phyloP scores from a whole-genome alignment of 2,329 filamentous ascomycete genomes.

The Fusarium coicis region DNA sequence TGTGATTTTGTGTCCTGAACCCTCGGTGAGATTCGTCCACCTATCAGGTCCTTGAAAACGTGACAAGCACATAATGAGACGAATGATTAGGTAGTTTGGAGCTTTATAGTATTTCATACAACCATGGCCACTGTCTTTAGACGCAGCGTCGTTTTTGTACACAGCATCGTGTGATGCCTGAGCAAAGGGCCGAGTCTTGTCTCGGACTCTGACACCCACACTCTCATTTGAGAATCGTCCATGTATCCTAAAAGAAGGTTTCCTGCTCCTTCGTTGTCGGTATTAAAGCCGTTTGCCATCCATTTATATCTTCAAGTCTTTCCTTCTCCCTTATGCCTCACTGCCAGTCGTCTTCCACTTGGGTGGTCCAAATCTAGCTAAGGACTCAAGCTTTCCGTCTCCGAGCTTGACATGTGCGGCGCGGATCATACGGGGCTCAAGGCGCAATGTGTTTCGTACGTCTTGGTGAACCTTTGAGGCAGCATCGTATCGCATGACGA shows the following conservation, averaged over 20 bases:
- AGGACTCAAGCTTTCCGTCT: conserved; percentile 64
- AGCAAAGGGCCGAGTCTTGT: conserved; percentile 8
- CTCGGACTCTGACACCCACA: neutral
- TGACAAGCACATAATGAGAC: neutral
- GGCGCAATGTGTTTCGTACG: conserved; percentile 77
- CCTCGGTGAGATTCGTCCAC: neutral
- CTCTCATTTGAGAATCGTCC: neutral
- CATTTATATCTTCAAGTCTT: neutral
- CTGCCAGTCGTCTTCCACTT: conserved; percentile 58
- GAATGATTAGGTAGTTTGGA: conserved; percentile 33
- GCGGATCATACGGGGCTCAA: conserved; percentile 92
- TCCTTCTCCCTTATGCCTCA: conserved; percentile 41
- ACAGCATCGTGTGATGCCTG: conserved; percentile 40
- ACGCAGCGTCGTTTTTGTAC: conserved; percentile 42
- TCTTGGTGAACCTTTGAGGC: conserved; percentile 77
- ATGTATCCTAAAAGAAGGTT: conserved; percentile 32
- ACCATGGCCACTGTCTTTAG: conserved; percentile 33
- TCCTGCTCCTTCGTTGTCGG: neutral
- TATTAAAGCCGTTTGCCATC: neutral
- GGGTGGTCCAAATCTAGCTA: conserved; percentile 61
- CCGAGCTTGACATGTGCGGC: conserved; percentile 90
- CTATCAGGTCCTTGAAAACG: neutral
- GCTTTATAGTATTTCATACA: conserved; percentile 43
- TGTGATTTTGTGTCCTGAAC: neutral
- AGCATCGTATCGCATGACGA: conserved; percentile 95